These are phyloP conservation scores for Talaromyces pinophilus DNA, from an alignment of 2,329 filamentous ascomycete genomes.

Conservation along the genomic window DNA sequence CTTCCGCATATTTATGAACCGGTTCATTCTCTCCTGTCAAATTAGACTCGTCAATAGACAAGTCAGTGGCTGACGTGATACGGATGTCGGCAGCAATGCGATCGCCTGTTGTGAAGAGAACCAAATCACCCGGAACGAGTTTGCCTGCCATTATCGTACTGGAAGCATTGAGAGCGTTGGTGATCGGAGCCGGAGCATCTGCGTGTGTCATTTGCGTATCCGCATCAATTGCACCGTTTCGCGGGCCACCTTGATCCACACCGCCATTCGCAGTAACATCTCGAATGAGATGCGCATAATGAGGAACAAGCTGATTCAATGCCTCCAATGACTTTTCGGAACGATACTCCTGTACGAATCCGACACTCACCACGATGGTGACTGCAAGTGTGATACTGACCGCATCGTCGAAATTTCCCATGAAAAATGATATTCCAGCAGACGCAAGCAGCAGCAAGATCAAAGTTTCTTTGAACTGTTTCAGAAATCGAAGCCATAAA, in stretches of 20 bases:
- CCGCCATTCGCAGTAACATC: slow-evolving; percentile 39
- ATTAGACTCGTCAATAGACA: slow-evolving; percentile 96
- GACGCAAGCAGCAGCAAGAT: slow-evolving; percentile 90
- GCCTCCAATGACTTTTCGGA: slow-evolving; percentile 98
- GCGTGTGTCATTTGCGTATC: slow-evolving; percentile 53
- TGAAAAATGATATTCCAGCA: slow-evolving; percentile 80
- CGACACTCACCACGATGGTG: slow-evolving; percentile 93
- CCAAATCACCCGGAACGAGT: slow-evolving; percentile 87
- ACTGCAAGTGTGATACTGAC: slow-evolving; percentile 94
- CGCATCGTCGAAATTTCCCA: slow-evolving; percentile 93
- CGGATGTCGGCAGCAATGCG: slow-evolving; percentile 94
- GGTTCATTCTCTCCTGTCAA: slow-evolving; percentile 96
- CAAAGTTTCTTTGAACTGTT: slow-evolving; percentile 94
- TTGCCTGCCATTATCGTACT: slow-evolving; percentile 83
- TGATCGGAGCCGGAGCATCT: slow-evolving; percentile 55
- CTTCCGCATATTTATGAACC: slow-evolving; percentile 72
- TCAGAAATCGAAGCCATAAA: slow-evolving; percentile 89
- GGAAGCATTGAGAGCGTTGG: slow-evolving; percentile 71
- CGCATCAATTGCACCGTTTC: slow-evolving; percentile 38
- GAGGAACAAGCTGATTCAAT: slow-evolving; percentile 87
- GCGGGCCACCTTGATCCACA: slow-evolving; percentile 29
- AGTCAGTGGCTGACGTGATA: slow-evolving; percentile 83
- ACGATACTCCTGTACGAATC: slow-evolving; percentile 95
- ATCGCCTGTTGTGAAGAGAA: slow-evolving; percentile 92
- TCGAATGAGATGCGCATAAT: slow-evolving; percentile 92